A percentile compares a stretch with the other conserved stretches of the same genome.
Conservation (phyloP, 73 alveolate genomes). For the Loxodes magnus region DNA sequence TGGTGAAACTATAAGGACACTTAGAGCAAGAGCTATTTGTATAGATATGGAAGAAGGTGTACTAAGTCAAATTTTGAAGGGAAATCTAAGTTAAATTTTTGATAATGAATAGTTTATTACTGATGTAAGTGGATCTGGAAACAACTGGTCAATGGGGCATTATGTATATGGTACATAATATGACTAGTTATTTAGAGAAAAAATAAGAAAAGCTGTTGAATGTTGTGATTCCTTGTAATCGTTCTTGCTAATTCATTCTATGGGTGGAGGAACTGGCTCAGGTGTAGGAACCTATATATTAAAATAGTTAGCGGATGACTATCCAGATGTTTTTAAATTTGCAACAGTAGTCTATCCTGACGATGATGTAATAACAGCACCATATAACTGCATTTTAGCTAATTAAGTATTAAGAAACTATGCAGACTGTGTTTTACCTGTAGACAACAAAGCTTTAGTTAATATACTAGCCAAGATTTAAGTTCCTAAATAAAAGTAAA, state of each 20-base stretch:
- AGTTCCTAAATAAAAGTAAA: constrained; percentile 15
- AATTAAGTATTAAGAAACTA: constrained; percentile 82
- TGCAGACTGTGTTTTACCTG: constrained; percentile 59
- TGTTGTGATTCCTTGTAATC: constrained; percentile 97
- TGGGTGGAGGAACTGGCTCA: constrained; percentile 99
- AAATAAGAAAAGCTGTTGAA: constrained; percentile 91
- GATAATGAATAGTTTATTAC: constrained; percentile 87
- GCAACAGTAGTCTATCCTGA: constrained; percentile 99
- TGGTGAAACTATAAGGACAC: constrained; percentile 22
- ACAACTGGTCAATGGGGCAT: constrained; percentile 98
- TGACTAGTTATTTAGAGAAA: constrained; percentile 75
- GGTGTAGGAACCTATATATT: constrained; percentile 97
- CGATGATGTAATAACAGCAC: constrained; percentile 99
- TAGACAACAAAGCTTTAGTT: constrained; percentile 88
- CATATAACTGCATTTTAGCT: constrained; percentile 95
- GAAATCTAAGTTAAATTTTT: constrained; percentile 94
- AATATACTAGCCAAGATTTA: constrained; percentile 77
- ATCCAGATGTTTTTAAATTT: constrained; percentile 83
- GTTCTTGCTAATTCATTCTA: constrained; percentile 91
- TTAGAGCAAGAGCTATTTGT: constrained; percentile 58
- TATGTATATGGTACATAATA: constrained; percentile 84
- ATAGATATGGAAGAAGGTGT: constrained; percentile 99
- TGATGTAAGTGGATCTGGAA: constrained; percentile 96
- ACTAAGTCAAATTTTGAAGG: constrained; percentile 65
- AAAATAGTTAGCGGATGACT: constrained; percentile 28